Base-by-base conservation (phyloP, 1,284 basidiomycete species). In the Fistulinella cinereoalba region DNA sequence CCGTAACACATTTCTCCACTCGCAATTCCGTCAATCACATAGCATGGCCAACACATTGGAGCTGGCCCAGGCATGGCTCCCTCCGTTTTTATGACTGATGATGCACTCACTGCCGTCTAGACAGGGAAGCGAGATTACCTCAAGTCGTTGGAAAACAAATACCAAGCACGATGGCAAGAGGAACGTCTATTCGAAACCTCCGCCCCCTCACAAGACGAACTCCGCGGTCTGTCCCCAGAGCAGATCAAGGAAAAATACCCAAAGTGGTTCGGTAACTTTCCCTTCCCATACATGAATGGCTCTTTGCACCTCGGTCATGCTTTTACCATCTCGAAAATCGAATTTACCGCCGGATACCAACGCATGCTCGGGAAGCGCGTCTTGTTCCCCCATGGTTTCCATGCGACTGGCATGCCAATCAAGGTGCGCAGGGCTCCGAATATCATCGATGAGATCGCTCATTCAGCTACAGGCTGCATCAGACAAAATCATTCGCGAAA, bases 261-360 rank as follows among this genome's bases (percentile, higher is more conserved):
- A 28, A 99, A 97, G 73, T 98, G 93, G 92, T 91, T 98, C 62
- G 95, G 94, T 47, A 97, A 85, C 68, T 95, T 90, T 68, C 93
- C 96, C 23, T 96, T 79, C 72, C 90, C 93, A 2, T 99, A 99
- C 78, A 98, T 98, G 93, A 99, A 99, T 67, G 97, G 97, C 41
- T 90, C 88, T 54, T 79, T 99, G 57, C 97, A 99, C 70, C 78
- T 99, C 28, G 97, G 97, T 34, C 97, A 99, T 71, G 96, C 91
- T 1, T 99, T 99, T 72, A 96, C 95, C 34, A 92, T 99, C 69
- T 95, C 92, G 52, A 99, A 99, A 75, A 88, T 98, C 67, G 97
- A 99, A 69, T 99, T 99, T 61, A 85, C 88, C 2, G 88, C 95
- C 33, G 97, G 97, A 19, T 99, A 91, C 69, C 88, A 99, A 71